phyloP scores from a whole-genome alignment of 768 basidiomycete genomes.

The Coprinellus aureogranulatus region DNA sequence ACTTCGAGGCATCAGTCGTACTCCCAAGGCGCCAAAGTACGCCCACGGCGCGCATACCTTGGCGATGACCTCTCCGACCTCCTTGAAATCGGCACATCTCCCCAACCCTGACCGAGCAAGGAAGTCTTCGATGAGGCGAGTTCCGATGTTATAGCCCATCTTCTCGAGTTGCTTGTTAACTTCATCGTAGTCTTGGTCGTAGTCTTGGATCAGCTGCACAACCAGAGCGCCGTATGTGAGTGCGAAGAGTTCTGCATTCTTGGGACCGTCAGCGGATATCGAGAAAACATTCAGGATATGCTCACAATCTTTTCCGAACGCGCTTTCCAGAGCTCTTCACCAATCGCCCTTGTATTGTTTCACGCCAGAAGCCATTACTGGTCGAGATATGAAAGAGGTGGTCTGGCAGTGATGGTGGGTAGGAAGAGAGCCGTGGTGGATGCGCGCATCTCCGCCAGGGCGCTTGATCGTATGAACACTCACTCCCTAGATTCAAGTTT shows the following conservation, averaged over 20 bases:
- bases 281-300: background rate
- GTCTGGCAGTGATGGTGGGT: conserved; percentile 7
- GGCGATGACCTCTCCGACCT: conserved; percentile 92
- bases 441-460: background rate
- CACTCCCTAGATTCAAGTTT: no score
- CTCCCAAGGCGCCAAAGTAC: background rate
- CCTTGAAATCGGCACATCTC: conserved; percentile 89
- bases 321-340: conserved; percentile 95
- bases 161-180: conserved; percentile 97
- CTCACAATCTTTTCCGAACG: conserved; percentile 93
- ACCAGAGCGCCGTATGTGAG: conserved; percentile 97
- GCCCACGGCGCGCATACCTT: conserved; percentile 56
- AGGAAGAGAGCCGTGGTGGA: background rate
- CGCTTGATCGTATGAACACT: background rate
- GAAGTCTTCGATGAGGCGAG: conserved; percentile 94
- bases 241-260: conserved; percentile 97
- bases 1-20: conserved; percentile 6
- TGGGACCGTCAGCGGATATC: conserved; percentile 34
- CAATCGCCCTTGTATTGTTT: conserved; percentile 85
- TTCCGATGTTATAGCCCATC: conserved; percentile 99
- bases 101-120: conserved; percentile 88
- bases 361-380: conserved; percentile 60
- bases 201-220: conserved; percentile 97
- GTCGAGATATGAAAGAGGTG: background rate
- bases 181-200: conserved; percentile 87